A percentile compares a stretch with the other conserved stretches of the same genome.
Evolutionary conservation across 164 flowering plant genomes (phyloP).

Genomic region (Vitis amurensis): DNA sequence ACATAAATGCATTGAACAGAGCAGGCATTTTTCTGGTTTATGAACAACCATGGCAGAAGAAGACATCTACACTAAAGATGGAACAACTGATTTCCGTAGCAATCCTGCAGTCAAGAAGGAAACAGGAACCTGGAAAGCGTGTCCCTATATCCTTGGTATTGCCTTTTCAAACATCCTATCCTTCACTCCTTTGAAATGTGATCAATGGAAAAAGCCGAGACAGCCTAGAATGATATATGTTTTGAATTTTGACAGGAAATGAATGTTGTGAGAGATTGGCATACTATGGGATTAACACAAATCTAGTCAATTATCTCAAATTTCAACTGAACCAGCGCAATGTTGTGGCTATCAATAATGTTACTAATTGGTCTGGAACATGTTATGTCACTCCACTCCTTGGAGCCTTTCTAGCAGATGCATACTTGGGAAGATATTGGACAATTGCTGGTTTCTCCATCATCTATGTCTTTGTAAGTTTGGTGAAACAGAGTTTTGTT

Average conservation of each 20-base stretch:
- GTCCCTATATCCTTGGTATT: conserved; percentile 43
- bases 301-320: conserved; percentile 39
- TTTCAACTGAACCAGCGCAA: conserved; percentile 25
- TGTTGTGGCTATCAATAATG: conserved; percentile 32
- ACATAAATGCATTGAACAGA: background rate
- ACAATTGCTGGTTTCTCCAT: conserved; percentile 34
- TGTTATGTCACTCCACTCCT: conserved; percentile 38
- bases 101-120: conserved; percentile 39
- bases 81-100: conserved; percentile 30
- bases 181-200: background rate
- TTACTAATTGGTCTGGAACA: conserved; percentile 41
- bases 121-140: conserved; percentile 53
- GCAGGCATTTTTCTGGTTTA: background rate
- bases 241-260: conserved; percentile 28
- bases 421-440: conserved; percentile 43
- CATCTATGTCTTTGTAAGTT: conserved; percentile 34
- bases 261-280: conserved; percentile 64
- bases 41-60: conserved; percentile 29
- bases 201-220: background rate
- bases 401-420: conserved; percentile 43
- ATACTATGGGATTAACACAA: conserved; percentile 44
- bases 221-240: too few relatives aligned
- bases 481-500: background rate
- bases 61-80: conserved; percentile 42
- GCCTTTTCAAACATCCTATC: too few relatives aligned